Percentiles rank a stretch among this genome's conserved stretches.
Conservation (phyloP, 2,329 filamentous ascomycete genomes). For the Aspergillus sojae region DNA sequence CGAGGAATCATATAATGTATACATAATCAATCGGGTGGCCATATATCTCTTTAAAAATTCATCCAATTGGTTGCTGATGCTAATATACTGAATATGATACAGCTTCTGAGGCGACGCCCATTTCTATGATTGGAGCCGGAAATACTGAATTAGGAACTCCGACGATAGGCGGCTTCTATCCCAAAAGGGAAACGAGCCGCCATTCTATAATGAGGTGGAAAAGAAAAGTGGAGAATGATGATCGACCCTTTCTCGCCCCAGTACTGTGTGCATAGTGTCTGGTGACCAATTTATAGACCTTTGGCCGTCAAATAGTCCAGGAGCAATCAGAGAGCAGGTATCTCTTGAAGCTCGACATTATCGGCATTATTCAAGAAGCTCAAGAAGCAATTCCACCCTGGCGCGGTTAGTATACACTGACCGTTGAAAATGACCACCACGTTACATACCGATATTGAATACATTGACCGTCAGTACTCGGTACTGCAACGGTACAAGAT, state of each 20-base stretch:
- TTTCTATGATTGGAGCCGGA: neutral
- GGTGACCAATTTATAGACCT: too few relatives aligned
- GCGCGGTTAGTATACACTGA: neutral
- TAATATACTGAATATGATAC: neutral
- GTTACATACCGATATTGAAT: conserved; percentile 19
- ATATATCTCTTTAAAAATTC: neutral
- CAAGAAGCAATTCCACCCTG: conserved; percentile 24
- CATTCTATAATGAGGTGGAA: neutral
- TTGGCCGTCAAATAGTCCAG: neutral
- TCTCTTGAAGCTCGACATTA: neutral
- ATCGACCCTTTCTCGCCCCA: neutral
- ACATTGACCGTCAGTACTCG: conserved; percentile 20
- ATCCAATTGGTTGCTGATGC: neutral
- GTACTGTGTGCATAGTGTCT: neutral
- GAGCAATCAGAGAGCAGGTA: neutral
- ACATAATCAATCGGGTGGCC: neutral
- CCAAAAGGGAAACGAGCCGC: neutral
- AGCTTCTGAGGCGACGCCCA: neutral
- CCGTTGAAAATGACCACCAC: neutral
- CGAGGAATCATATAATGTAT: too few relatives aligned
- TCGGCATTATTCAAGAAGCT: conserved; percentile 18
- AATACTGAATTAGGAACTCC: neutral
- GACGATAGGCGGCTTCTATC: neutral
- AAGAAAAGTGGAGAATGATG: neutral
- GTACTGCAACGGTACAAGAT: conserved; percentile 19